Base-by-base conservation (phyloP, 305 asterid species). In the Fraxinus sp. region DNA sequence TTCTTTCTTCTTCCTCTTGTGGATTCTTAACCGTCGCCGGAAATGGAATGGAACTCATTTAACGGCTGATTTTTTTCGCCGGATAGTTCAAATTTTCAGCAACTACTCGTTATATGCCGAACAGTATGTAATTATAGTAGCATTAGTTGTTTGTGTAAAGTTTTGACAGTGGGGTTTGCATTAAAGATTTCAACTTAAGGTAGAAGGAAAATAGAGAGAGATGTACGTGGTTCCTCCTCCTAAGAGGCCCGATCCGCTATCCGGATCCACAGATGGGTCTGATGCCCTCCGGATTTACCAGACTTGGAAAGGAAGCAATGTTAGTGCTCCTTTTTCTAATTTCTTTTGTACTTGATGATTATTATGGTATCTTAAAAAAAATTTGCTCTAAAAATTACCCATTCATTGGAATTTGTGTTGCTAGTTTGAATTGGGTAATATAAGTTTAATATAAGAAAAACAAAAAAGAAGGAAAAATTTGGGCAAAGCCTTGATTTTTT, bases 291-390 rank as follows among this genome's bases (percentile, higher is more conserved):
- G 30, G 30, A 26, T 26, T 26, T 26, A 26, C 30, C 30, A 26
- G 30, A 26, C 30, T 26, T 26, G 30, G 30, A 26, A 26, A 26
- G 30, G 30, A 0, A 94, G 94, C 91, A 95, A 95, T 90, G 99
- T 92, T 75, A 89, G 96, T 86, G 7, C 28, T 26, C 30, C 30
- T 0, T 26, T 26, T 26, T 26, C 30, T 26, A 0, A 26, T 26
- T 26, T 26, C 30, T 26, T 26, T 26, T 0, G 28, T 26, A 26
- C 1, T 26, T 26, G 30, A 26, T 26, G 30, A 26, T 26, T 26
- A 26, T 26, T 26, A 26, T 26, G 30, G 1, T 26, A 26, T 26
- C 28, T 26, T 26, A 26, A 26, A 26, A 26, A 26, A 26, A 26
- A 26, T 0, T 26, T 26, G 28, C 28, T 26, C 28, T 26, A 26